Evolutionary conservation across 805 yeast species (phyloP).

Genomic region (Zygoascus tannicola): DNA sequence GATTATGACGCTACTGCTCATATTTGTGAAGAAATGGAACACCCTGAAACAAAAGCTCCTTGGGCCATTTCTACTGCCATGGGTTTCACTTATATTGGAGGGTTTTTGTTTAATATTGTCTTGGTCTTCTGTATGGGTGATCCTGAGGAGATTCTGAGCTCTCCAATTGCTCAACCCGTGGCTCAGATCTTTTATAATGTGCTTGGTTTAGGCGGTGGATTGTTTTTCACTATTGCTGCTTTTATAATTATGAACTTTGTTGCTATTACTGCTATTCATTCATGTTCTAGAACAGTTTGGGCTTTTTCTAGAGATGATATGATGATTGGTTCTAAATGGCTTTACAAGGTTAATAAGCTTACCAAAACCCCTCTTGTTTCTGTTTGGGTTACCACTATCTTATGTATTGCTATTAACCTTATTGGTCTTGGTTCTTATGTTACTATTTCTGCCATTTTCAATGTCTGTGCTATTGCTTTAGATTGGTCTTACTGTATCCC

Average conservation of each 20-base stretch:
- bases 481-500: slow-evolving; percentile 75
- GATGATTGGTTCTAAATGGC: slow-evolving; percentile 51
- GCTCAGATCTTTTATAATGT: slow-evolving; percentile 62
- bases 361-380: slow-evolving; percentile 60
- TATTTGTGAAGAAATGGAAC: slow-evolving; percentile 71
- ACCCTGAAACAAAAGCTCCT: slow-evolving; percentile 67
- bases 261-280: slow-evolving; percentile 69
- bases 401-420: slow-evolving; percentile 39
- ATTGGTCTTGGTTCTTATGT: slow-evolving; percentile 61
- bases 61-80: slow-evolving; percentile 62
- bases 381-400: slow-evolving; percentile 39
- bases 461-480: slow-evolving; percentile 67
- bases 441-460: slow-evolving; percentile 77
- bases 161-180: slow-evolving; percentile 73
- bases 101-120: slow-evolving; percentile 64
- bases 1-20: slow-evolving; percentile 79
- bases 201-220: slow-evolving; percentile 17
- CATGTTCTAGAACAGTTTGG: slow-evolving; percentile 72
- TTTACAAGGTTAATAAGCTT: slow-evolving; percentile 55
- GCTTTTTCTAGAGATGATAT: slow-evolving; percentile 80
- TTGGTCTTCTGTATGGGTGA: slow-evolving; percentile 66
- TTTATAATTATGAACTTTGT: slow-evolving; percentile 54
- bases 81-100: slow-evolving; percentile 54
- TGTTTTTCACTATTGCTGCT: slow-evolving; percentile 40
- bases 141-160: slow-evolving; percentile 50